These are phyloP conservation scores for Boletus reticulatus DNA, from an alignment of 768 basidiomycete genomes.

Conservation along the genomic window DNA sequence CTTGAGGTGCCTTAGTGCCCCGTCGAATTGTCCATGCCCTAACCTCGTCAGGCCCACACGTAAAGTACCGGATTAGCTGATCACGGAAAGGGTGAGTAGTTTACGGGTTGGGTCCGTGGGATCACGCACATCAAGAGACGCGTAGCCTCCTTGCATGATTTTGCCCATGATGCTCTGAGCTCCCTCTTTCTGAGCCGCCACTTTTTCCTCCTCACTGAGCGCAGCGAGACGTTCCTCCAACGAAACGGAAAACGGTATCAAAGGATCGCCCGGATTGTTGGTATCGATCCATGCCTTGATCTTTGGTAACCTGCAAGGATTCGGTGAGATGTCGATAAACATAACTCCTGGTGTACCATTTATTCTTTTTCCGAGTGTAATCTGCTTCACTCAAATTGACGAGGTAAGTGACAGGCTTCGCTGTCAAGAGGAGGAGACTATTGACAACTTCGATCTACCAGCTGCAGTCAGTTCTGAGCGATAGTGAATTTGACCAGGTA, in stretches of 20 bases:
- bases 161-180: conserved; percentile 78
- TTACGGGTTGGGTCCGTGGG: neutral
- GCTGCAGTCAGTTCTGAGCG: conserved; percentile 12
- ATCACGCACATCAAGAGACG: conserved; percentile 70
- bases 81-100: neutral
- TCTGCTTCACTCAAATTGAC: conserved; percentile 96
- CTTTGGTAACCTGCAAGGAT: conserved; percentile 72
- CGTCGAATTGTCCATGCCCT: conserved; percentile 97
- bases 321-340: neutral
- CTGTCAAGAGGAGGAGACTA: conserved; percentile 84
- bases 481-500: neutral
- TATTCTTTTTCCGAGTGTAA: conserved; percentile 97
- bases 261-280: conserved; percentile 91
- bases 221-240: conserved; percentile 84
- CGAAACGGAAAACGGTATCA: conserved; percentile 97
- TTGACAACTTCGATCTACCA: conserved; percentile 87
- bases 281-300: conserved; percentile 98
- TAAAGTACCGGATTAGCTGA: conserved; percentile 94
- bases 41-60: conserved; percentile 94
- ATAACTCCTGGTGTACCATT: conserved; percentile 57
- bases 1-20: conserved; percentile 93
- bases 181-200: conserved; percentile 76
- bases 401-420: conserved; percentile 96
- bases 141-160: conserved; percentile 94
- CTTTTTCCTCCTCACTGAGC: conserved; percentile 64